Base-by-base conservation (phyloP, 768 basidiomycete species). In the Kwoniella newhampshirensis region DNA sequence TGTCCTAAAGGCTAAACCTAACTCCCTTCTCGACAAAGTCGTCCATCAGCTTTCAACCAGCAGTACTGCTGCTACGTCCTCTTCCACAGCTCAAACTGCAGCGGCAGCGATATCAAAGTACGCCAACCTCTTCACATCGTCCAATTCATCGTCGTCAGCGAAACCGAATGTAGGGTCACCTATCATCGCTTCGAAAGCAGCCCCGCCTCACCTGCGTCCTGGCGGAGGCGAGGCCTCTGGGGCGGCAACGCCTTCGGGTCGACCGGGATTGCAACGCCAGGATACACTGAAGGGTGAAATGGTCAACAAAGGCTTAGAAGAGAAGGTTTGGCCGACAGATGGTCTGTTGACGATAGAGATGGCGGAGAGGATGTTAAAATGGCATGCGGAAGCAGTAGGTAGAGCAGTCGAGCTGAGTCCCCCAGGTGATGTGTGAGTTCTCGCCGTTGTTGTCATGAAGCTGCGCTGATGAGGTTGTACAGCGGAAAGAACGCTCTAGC, bases 321-420 rank as follows among this genome's bases (percentile, higher is more conserved):
- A 91, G 51, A 84, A 84, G 17, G 67, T 85, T 5, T 81, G 81
- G 37, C 88, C 91, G 51, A 87, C 88, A 60, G 94, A 98, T 69
- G 94, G 94, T 11, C 65, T 84, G 28, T 78, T 97, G 32, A 86
- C 79, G 43, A 78, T 96, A 2, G 84, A 85, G 37, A 79, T 85
- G 9, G 89, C 91, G 1, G 91, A 94, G 79, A 86, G 82, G 66
- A 92, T 98, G 86, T 79, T 98, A 15, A 89, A 86, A 75, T 97
- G 94, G 92, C 96, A 99, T 76, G 94, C 96, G 1, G 96, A 99
- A 74, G 90, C 92, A 4, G 86, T 96, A 26, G 94, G 96, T 3
- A 80, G 96, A 65, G 93, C 91, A 63, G 89, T 93, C 11, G 96
- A 98, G 76, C 79, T 99, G 44, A 92, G 86, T 69, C 77, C 86